phyloP scores from a whole-genome alignment of 192 early-diverging fungal species.

The Entomortierella parvispora region DNA sequence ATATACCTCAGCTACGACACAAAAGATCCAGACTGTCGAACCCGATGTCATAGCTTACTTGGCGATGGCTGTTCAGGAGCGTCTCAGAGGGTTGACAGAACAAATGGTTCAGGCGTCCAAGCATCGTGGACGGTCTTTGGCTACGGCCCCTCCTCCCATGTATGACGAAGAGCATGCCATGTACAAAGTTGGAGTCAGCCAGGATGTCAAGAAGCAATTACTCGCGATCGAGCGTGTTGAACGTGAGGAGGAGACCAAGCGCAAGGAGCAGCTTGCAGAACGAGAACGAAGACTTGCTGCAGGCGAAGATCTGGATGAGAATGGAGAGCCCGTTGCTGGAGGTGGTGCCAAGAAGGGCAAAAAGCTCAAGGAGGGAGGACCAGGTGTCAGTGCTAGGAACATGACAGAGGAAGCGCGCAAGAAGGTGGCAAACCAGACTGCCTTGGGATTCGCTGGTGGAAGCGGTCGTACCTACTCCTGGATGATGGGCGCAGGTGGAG shows the following conservation, averaged over 20 bases:
- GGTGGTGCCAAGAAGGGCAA: constrained; percentile 29
- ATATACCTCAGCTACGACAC: constrained; percentile 29
- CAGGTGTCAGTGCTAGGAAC: constrained; percentile 59
- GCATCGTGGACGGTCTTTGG: constrained; percentile 72
- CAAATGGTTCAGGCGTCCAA: constrained; percentile 76
- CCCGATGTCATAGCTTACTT: constrained; percentile 70
- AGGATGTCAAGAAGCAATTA: constrained; percentile 77
- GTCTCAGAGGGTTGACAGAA: constrained; percentile 70
- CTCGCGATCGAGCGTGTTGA: constrained; percentile 76
- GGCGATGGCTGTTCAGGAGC: constrained; percentile 75
- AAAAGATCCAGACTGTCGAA: constrained; percentile 57
- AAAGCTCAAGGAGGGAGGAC: constrained; percentile 46
- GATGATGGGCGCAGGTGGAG: constrained; percentile 45
- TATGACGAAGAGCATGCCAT: constrained; percentile 65
- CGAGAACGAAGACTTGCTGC: constrained; percentile 53
- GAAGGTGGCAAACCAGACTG: constrained; percentile 50
- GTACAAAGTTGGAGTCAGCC: constrained; percentile 72
- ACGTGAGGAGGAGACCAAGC: constrained; percentile 69
- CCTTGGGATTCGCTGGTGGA: constrained; percentile 41
- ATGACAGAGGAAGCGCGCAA: constrained; percentile 41
- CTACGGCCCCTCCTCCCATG: constrained; percentile 67
- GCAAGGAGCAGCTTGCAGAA: constrained; percentile 58
- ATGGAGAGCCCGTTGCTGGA: constrained; percentile 28
- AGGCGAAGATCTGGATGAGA: constrained; percentile 45
- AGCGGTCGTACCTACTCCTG: constrained; percentile 41